Base-by-base conservation (phyloP, 75 land plant genomes). In the Pinus albicaulis region DNA sequence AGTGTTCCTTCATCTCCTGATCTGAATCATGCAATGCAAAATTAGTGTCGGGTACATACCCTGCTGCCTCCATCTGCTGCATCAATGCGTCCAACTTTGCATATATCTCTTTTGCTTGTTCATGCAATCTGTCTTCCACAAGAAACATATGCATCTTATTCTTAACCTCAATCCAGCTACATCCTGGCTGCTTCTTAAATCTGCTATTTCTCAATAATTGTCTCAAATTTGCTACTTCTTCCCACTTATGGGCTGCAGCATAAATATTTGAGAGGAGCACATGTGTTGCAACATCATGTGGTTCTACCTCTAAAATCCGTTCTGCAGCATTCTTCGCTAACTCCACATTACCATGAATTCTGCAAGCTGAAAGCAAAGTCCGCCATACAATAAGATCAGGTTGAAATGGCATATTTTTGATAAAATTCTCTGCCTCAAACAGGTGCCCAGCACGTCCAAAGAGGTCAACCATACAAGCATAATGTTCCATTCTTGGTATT, bases 81-180 rank as follows among this genome's bases (percentile, higher is more conserved):
- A 19, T n/a, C 61, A 59, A n/a, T 19, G 22, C 4, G 4, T 59
- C 61, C 61, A 59, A 59, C 19, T 19, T 59, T 59, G 61, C 61
- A 59, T 59, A 59, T 19, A 59, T 59, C 61, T 59, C 22, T n/a
- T 59, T n/a, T 19, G 61, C 19, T n/a, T 59, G 61, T 59, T 19
- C 22, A n/a, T 59, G 61, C 19, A n/a, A 59, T 59, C 22, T 59
- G 61, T 59, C 61, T 59, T n/a, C 61, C 22, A n/a, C 61, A 19
- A 59, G 61, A 59, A 59, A 59, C 61, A 59, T n/a, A 59, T 59
- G 61, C 22, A n/a, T 59, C 22, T 59, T 19, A 19, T n/a, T 59
- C n/a, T 59, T 59, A 59, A 59, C 61, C 19, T 59, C 61, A 19
- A 59, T 59, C 61, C 61, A 59, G 61, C 61, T 59, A n/a, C 61